These are phyloP conservation scores for Neocallimastix lanati DNA, from an alignment of 192 early-diverging fungal species.

Conservation along the genomic window DNA sequence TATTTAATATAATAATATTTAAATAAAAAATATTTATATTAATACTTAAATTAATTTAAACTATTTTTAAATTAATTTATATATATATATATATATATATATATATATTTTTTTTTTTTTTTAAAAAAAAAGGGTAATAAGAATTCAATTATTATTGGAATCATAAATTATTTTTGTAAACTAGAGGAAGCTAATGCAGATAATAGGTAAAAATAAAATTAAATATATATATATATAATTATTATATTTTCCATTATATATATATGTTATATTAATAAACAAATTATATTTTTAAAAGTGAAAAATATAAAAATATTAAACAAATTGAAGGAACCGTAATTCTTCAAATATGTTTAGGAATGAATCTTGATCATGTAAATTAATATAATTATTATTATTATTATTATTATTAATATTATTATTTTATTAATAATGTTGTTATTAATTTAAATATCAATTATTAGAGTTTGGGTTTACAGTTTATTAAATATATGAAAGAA, in stretches of 20 bases:
- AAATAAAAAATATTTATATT: too few species aligned
- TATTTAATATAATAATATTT: not conserved
- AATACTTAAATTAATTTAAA: too few species aligned
- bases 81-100: too few species aligned
- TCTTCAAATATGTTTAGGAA: not conserved
- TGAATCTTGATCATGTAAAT: not conserved
- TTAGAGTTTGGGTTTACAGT: not conserved
- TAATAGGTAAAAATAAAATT: not conserved
- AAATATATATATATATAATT: too few species aligned
- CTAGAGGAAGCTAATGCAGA: not conserved
- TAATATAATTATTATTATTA: too few species aligned
- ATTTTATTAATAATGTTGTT: too few species aligned
- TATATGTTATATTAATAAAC: too few species aligned
- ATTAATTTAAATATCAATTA: too few species aligned
- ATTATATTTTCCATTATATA: not conserved
- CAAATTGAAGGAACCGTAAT: not conserved
- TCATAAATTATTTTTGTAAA: not conserved
- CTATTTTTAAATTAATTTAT: too few species aligned
- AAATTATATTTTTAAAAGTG: too few species aligned
- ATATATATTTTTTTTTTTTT: too few species aligned
- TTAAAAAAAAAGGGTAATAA: not conserved
- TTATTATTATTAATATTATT: too few species aligned
- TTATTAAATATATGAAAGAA: not conserved
- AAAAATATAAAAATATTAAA: not conserved
- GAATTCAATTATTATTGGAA: not conserved